These are phyloP conservation scores for Gleditsia sinensis DNA, from an alignment of 306 rosid genomes.

Conservation along the genomic window DNA sequence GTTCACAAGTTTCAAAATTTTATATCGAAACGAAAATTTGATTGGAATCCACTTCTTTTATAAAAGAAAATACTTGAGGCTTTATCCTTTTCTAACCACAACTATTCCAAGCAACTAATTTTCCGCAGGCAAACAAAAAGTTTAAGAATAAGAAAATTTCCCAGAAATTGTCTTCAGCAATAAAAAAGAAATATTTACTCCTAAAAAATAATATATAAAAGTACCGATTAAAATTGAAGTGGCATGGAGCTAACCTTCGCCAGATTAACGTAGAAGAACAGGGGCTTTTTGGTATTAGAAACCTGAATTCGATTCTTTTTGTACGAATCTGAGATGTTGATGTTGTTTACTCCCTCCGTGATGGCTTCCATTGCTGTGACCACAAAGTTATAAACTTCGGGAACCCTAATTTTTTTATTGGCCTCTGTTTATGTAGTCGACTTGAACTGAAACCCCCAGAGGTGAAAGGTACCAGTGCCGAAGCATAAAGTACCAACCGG, in stretches of 20 bases:
- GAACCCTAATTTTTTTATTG: not conserved
- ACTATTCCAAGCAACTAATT: not conserved
- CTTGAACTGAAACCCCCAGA: not conserved
- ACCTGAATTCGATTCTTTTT: conserved; percentile 83
- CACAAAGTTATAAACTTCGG: not conserved
- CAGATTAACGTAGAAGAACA: conserved; percentile 74
- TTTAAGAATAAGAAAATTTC: not conserved
- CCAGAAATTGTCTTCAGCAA: not conserved
- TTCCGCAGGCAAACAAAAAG: not conserved
- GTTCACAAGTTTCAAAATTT: not conserved
- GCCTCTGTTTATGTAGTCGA: not conserved
- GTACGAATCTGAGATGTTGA: conserved; percentile 49
- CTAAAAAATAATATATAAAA: not conserved
- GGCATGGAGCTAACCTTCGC: conserved; percentile 51
- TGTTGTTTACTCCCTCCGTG: conserved; percentile 57
- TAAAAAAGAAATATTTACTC: not conserved
- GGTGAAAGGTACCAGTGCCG: not conserved
- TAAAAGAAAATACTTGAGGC: not conserved
- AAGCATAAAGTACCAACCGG: not conserved
- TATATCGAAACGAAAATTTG: not conserved
- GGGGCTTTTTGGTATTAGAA: conserved; percentile 76
- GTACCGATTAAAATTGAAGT: not conserved
- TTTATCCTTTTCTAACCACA: not conserved
- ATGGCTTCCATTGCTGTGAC: conserved; percentile 53
- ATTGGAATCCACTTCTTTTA: not conserved